These are phyloP conservation scores for Nothophytophthora sp. DNA, from an alignment of 352 stramenopile genomes.

Conservation along the genomic window DNA sequence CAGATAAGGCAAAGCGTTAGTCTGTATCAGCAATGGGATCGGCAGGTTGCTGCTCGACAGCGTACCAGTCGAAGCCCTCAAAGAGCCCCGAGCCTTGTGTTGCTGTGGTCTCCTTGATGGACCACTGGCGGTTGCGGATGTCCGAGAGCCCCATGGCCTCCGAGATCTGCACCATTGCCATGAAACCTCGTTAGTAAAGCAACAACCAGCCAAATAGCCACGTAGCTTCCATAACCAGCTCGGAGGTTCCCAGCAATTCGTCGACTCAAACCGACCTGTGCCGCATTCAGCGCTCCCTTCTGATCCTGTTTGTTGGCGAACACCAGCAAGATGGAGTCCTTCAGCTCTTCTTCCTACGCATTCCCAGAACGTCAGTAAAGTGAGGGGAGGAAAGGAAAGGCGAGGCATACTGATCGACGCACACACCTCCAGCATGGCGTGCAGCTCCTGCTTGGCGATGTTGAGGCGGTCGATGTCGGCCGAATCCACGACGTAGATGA, in stretches of 20 bases:
- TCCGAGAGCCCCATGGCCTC: conserved; percentile 97
- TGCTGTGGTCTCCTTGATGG: conserved; percentile 99
- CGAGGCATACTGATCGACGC: too few species aligned
- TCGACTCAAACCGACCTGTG: conserved; percentile 78
- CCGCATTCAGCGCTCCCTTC: conserved; percentile 91
- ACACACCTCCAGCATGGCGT: conserved; percentile 95
- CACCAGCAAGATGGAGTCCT: conserved; percentile 98
- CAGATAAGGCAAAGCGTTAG: conserved; percentile 14
- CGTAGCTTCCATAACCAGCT: too few species aligned
- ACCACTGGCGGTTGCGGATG: conserved; percentile 99
- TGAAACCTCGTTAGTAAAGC: too few species aligned
- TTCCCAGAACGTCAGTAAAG: conserved; percentile 1
- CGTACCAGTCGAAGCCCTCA: conserved; percentile 99
- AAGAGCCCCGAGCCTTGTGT: conserved; percentile 98
- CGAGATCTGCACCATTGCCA: conserved; percentile 85
- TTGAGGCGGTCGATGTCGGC: conserved; percentile 97
- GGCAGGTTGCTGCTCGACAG: too few species aligned
- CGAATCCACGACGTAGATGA: conserved; percentile 97
- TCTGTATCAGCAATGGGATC: too few species aligned
- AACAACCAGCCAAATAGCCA: not conserved
- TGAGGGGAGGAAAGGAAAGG: too few species aligned
- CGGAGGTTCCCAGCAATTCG: too few species aligned
- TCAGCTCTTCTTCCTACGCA: conserved; percentile 97
- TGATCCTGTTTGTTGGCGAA: conserved; percentile 99
- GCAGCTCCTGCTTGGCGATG: conserved; percentile 98